Evolutionary conservation across 2,329 filamentous ascomycete species (phyloP), one percentile per base, ranked within the genome.

Genomic region (Alternaria alternata): DNA sequence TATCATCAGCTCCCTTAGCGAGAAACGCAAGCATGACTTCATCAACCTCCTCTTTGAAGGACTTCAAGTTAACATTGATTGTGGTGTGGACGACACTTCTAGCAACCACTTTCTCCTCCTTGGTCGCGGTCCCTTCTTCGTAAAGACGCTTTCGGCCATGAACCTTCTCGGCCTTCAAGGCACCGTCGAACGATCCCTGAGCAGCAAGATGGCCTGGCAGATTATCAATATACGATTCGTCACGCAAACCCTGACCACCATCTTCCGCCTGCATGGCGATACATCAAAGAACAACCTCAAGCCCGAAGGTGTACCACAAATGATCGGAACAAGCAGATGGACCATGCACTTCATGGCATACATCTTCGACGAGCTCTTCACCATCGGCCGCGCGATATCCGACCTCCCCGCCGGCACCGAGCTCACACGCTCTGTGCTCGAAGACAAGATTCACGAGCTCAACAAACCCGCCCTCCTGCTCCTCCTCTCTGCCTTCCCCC

Each of bases 131-230:
- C 96, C 34, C 86, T 95, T 64, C 36, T 85, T 97, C 46, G 90
- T 93, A 61, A 85, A 91, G 57, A 92, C 89, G 57, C 82, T 97
- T 12, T 91, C 92, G 70, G 87, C 95, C 28, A 88, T 96, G 73
- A 89, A 91, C 58, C 89, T 92, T 53, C 81, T 97, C 9, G 92
- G 91, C 73, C 87, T 76, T 3, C 58, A 69, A 48, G 71, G 70
- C n/a, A 62, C 48, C 30, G 58, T 71, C 26, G 60, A 71, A n/a
- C 69, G 91, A 20, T 86, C 83, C 4, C 87, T 94, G 42, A 83
- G 86, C 52, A 89, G 91, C 63, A 93, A 93, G 74, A 86, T 94
- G 63, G 87, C 92, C 7, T 91, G 89, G 85, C 80, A 91, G 12
- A 86, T 89, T 49, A 81, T 97, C 14, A 92, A 93, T 68, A 82